Conservation (phyloP, 441 rosid genomes). For the Pelargonium australe region DNA sequence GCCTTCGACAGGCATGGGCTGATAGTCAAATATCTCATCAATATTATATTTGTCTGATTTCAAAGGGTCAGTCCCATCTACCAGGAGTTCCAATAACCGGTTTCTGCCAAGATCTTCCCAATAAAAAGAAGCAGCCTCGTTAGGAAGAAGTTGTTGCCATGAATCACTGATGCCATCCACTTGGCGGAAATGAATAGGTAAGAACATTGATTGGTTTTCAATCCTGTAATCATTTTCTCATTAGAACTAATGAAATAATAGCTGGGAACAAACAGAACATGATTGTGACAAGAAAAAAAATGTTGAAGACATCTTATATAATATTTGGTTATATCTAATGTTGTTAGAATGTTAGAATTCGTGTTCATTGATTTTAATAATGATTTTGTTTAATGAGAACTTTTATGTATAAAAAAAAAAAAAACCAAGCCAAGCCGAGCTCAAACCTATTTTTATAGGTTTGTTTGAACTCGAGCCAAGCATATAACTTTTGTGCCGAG, state of each 20-base stretch:
- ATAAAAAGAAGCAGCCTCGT: conserved; percentile 78
- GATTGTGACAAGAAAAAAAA: neutral
- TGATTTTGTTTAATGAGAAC: too few species aligned
- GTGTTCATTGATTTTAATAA: too few species aligned
- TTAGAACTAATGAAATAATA: neutral
- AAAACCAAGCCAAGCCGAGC: too few species aligned
- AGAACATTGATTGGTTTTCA: conserved; percentile 86
- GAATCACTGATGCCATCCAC: conserved; percentile 69
- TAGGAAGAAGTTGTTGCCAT: conserved; percentile 89
- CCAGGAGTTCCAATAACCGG: conserved; percentile 64
- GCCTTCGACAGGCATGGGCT: conserved; percentile 45
- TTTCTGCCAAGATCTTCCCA: conserved; percentile 96
- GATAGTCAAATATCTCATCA: conserved; percentile 80
- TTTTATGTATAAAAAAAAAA: too few species aligned
- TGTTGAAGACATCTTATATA: neutral
- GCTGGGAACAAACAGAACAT: neutral
- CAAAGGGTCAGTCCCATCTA: conserved; percentile 65
- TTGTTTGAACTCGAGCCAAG: too few species aligned
- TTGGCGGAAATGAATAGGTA: conserved; percentile 81
- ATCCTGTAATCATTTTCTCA: conserved; percentile 50
- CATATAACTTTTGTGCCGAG: too few species aligned
- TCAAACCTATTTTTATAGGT: too few species aligned
- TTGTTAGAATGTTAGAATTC: too few species aligned
- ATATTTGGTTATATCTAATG: neutral
- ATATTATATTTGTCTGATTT: conserved; percentile 59